Percentiles rank a stretch among this genome's conserved stretches.
These are phyloP conservation scores for Zasmidium citrigriseum DNA, from an alignment of 2,329 filamentous ascomycete genomes.

Conservation along the genomic window DNA sequence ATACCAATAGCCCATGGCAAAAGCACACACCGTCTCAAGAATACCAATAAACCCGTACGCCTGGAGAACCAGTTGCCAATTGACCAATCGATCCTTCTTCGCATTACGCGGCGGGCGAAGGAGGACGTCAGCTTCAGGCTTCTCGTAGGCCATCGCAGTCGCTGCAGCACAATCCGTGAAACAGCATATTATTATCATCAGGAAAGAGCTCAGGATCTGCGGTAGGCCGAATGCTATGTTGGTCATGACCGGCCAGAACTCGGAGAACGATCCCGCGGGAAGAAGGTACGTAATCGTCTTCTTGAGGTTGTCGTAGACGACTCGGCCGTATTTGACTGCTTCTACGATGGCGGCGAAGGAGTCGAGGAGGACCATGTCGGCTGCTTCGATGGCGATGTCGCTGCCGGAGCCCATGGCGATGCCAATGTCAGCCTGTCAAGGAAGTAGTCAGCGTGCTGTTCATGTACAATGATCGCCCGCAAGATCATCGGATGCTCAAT, in stretches of 20 bases:
- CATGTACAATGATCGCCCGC: too few species aligned
- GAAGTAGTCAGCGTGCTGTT: background rate
- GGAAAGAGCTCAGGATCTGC: constrained; percentile 70
- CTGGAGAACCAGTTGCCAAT: constrained; percentile 71
- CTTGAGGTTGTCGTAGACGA: constrained; percentile 79
- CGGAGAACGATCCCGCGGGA: constrained; percentile 71
- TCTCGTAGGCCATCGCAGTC: constrained; percentile 73
- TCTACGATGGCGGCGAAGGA: constrained; percentile 71
- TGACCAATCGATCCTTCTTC: constrained; percentile 70
- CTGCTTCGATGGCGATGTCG: constrained; percentile 63
- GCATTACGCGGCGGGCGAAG: constrained; percentile 67
- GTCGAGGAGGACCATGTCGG: constrained; percentile 66
- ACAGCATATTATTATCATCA: constrained; percentile 64
- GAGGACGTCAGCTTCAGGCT: constrained; percentile 74
- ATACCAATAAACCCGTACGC: constrained; percentile 72
- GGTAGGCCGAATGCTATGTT: constrained; percentile 72
- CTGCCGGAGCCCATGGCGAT: constrained; percentile 61
- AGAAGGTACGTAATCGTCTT: constrained; percentile 76
- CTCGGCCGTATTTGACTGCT: constrained; percentile 70
- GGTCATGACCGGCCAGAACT: constrained; percentile 75
- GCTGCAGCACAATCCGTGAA: constrained; percentile 77
- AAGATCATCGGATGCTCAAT: too few species aligned
- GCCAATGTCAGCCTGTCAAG: constrained; percentile 54
- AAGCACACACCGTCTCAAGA: constrained; percentile 42
- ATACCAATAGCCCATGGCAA: constrained; percentile 51